phyloP scores from a whole-genome alignment of 495 filamentous ascomycete genomes.

The Oleoguttula mirabilis region DNA sequence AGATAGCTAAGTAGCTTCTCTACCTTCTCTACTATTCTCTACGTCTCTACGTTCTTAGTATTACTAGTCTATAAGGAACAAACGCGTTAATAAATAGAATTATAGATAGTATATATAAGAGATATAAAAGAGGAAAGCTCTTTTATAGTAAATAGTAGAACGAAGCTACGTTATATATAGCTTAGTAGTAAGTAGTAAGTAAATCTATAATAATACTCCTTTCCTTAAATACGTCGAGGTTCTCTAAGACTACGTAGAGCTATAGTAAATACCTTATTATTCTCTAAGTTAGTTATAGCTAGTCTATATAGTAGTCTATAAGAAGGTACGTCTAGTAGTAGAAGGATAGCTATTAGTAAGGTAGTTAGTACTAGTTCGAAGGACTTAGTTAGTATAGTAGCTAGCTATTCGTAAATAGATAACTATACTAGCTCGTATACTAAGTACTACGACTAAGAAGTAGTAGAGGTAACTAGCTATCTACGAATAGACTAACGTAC shows the following conservation, averaged over 20 bases:
- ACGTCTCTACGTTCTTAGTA: neutral
- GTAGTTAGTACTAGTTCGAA: neutral
- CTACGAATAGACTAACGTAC: no score
- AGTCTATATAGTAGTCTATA: no score
- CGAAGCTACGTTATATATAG: neutral
- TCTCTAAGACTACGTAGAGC: neutral
- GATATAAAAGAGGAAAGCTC: neutral
- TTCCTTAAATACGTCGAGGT: neutral
- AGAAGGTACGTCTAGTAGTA: neutral
- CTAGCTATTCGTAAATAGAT: no score
- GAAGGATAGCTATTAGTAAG: neutral
- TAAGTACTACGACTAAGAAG: no score
- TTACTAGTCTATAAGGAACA: neutral
- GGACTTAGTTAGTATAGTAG: no score
- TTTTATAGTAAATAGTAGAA: neutral
- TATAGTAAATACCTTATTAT: neutral
- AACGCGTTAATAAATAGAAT: neutral
- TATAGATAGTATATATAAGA: no score
- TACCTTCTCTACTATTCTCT: no score
- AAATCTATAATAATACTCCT: neutral
- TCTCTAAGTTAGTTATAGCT: no score
- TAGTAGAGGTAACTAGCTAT: no score
- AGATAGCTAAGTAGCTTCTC: no score
- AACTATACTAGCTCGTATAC: no score
- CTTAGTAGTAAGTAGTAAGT: no score